Conservation (phyloP, 2,329 filamentous ascomycete genomes). For the Didymella sp. region DNA sequence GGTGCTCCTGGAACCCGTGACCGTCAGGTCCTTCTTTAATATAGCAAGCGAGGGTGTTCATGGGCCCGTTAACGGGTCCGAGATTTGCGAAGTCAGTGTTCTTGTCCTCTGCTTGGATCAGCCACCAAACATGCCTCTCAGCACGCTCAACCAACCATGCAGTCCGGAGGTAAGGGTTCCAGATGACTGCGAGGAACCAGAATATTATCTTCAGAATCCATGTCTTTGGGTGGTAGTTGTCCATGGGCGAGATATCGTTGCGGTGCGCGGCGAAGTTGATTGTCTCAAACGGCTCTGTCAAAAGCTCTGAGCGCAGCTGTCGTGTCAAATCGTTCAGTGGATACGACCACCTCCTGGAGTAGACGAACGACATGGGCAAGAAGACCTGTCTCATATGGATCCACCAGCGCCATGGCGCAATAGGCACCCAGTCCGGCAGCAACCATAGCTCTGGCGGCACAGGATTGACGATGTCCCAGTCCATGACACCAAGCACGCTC, state of each 20-base stretch:
- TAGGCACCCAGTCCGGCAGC: constrained; percentile 86
- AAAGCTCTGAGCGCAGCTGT: constrained; percentile 79
- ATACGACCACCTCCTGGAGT: constrained; percentile 80
- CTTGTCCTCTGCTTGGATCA: constrained; percentile 88
- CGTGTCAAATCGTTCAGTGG: constrained; percentile 77
- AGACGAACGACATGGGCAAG: constrained; percentile 87
- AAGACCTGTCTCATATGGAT: constrained; percentile 98
- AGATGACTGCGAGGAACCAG: constrained; percentile 79
- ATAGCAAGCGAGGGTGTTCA: constrained; percentile 90
- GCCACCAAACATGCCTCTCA: constrained; percentile 80
- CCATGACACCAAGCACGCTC: constrained; percentile 77
- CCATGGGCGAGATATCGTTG: constrained; percentile 78
- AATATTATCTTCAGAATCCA: constrained; percentile 82
- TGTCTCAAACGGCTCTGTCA: constrained; percentile 75
- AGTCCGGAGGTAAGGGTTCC: constrained; percentile 77
- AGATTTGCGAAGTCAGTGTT: constrained; percentile 89
- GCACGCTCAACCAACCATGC: constrained; percentile 71
- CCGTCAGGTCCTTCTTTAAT: constrained; percentile 81
- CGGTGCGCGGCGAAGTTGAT: constrained; percentile 81
- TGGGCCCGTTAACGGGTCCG: constrained; percentile 85
- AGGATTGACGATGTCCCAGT: constrained; percentile 94
- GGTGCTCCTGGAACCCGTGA: constrained; percentile 73
- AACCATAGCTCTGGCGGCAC: constrained; percentile 94
- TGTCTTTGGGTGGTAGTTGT: constrained; percentile 94
- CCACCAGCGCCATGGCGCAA: constrained; percentile 96